Base-by-base conservation (phyloP, 108 stramenopile species). In the Chaetoceros muelleri region DNA sequence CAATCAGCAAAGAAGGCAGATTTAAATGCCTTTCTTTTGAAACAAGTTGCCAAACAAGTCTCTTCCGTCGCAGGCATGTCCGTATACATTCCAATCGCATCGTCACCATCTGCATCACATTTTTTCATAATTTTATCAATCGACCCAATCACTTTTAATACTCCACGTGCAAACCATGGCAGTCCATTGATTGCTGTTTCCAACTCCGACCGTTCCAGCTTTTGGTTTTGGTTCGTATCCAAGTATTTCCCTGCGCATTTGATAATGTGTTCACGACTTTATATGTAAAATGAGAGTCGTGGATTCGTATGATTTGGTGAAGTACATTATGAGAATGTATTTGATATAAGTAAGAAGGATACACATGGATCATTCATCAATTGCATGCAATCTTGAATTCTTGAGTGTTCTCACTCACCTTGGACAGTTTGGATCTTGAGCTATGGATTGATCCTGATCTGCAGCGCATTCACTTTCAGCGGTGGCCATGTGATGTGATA, bases 21-120 rank as follows among this genome's bases (percentile, higher is more conserved):
- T 64, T 86, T 85, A 64, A 88, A 88, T 0, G 84, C 90, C 25
- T 70, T 70, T 51, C 90, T 66, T 65, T 93, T 93, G 76, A 88
- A 93, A 55, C 90, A 88, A 23, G 80, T 70, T 3, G 83, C 85
- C 52, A 93, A 62, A 56, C 90, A 93, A 18, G 82, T 76, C 21
- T 86, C 84, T 46, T 66, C 65, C 44, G 85, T 86, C 46, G 79
- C 64, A 30, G 77, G 69, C 90, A 93, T 93, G 53, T 93, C 86
- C 22, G 57, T 59, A 21, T 82, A 80, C 60, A 84, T 87, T 21
- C 60, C 61, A 34, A 91, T 91, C 2, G 63, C 67, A 55, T 73
- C 82, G 60, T 81, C 83, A 1, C 70, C 75, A 60, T 91, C 90
- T 2, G 68, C 46, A 69, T 74, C 65, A 69, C 75, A 58, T 68